Evolutionary conservation across 306 rosid genomes (phyloP), one percentile per base, ranked within the genome.

Genomic region (Hippophae tibetana): DNA sequence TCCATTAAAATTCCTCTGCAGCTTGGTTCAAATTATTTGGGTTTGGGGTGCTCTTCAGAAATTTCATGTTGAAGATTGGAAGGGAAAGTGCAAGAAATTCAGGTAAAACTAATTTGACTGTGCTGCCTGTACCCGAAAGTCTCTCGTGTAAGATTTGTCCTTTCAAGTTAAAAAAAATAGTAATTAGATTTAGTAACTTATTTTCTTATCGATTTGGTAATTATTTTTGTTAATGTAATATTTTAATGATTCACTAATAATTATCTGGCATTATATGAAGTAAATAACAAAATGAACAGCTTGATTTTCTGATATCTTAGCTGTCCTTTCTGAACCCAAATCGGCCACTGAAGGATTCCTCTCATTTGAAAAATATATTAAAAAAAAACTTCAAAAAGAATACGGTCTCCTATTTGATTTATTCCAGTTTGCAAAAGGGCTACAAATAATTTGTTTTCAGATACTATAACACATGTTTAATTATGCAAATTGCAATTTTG

Each of bases 361-460:
- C 42, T 14, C 65, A 8, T 52, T 41, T 25, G 9, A 18, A n/a
- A 2, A 48, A 4, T 48, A 48, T 10, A 48, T 11, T 11, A 13
- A 0, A 7, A 1, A 1, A 59, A 41, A 52, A 43, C 23, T 18
- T 18, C 23, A 18, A 18, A 18, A 60, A 8, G 10, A 6, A 49
- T 58, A 65, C 78, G 75, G 75, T 57, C 67, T 79, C 81, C 84
- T 62, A 54, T 71, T 52, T 60, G 56, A 25, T 47, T 77, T 63
- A 47, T 65, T 63, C 8, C 18, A 6, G n/a, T 13, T 11, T 49
- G 7, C 38, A 31, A 31, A 31, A 31, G 38, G 38, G 38, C 38
- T 31, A 4, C 38, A 31, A 2, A 31, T 31, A 31, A 4, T 31
- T 31, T 31, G 38, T 31, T 31, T 31, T 31, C 38, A 31, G 38